phyloP scores from a whole-genome alignment of 148 eudicot species.

The Chenopodium quinoa region DNA sequence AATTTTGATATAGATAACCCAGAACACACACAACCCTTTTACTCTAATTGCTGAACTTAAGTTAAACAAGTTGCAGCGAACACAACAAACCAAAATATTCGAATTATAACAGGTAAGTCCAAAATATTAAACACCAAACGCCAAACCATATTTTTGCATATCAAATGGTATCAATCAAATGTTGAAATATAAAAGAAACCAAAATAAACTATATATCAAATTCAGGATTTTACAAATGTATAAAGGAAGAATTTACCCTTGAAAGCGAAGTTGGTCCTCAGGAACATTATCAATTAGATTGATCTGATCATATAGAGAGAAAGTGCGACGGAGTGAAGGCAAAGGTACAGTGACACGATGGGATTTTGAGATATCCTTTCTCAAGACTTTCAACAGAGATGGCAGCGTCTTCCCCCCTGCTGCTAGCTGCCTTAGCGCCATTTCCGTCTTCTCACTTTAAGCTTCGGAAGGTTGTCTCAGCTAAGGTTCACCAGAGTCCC shows the following conservation, averaged over 20 bases:
- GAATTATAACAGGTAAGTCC: too few species aligned
- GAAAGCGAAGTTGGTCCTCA: conserved; percentile 89
- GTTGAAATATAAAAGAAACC: background rate
- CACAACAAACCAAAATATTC: too few species aligned
- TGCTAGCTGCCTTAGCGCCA: conserved; percentile 66
- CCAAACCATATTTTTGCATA: background rate
- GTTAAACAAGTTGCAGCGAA: too few species aligned
- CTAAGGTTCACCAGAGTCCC: too few species aligned
- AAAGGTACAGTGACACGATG: conserved; percentile 35
- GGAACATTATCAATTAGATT: conserved; percentile 88
- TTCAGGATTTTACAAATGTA: too few species aligned
- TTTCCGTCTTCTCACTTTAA: conserved; percentile 10
- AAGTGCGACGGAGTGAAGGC: conserved; percentile 84
- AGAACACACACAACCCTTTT: background rate
- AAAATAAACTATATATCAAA: background rate
- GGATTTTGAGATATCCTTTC: conserved; percentile 35
- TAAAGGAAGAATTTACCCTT: conserved; percentile 38
- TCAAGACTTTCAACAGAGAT: conserved; percentile 53
- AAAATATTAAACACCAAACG: background rate
- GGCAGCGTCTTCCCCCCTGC: conserved; percentile 52
- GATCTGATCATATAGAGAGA: conserved; percentile 93
- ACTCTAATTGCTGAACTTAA: background rate
- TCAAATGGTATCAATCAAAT: background rate
- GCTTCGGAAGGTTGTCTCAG: too few species aligned
- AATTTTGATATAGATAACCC: background rate